Conservation (phyloP, 768 basidiomycete genomes). For the Serendipita vermifera region DNA sequence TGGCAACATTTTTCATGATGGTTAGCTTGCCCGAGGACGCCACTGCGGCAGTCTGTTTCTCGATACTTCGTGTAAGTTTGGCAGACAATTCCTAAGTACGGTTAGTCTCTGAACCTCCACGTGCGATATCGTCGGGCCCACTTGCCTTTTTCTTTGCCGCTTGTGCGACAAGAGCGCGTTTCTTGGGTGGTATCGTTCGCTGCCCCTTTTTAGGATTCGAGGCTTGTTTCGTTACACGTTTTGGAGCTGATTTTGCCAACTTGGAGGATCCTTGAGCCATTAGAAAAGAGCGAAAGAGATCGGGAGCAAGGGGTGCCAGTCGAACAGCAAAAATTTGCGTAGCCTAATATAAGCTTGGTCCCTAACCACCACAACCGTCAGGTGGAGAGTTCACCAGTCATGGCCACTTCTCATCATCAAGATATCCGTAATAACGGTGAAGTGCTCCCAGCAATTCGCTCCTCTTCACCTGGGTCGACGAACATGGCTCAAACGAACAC, state of each 20-base stretch:
- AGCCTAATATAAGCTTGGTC: background rate
- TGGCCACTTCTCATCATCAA: background rate
- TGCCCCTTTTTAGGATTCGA: conserved; percentile 63
- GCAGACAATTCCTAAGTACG: conserved; percentile 57
- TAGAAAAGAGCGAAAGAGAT: background rate
- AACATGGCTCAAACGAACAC: too few species aligned
- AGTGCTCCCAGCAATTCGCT: conserved; percentile 4
- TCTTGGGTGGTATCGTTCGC: conserved; percentile 70
- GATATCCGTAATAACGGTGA: background rate
- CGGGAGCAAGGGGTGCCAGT: background rate
- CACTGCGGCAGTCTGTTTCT: conserved; percentile 78
- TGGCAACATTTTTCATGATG: conserved; percentile 66
- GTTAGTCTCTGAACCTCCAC: conserved; percentile 11
- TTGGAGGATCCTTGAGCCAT: conserved; percentile 1
- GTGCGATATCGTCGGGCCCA: background rate
- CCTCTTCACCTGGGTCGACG: too few species aligned
- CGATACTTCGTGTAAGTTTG: conserved; percentile 86
- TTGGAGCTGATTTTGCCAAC: background rate
- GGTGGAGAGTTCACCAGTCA: background rate
- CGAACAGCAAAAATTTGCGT: background rate
- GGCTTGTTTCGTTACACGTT: conserved; percentile 1
- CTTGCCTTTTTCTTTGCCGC: conserved; percentile 64
- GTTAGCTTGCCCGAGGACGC: conserved; percentile 83
- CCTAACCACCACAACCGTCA: background rate
- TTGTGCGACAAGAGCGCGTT: conserved; percentile 54